These are phyloP conservation scores for Porphyrellus cyaneotinctus DNA, from an alignment of 768 basidiomycete genomes.

Conservation along the genomic window DNA sequence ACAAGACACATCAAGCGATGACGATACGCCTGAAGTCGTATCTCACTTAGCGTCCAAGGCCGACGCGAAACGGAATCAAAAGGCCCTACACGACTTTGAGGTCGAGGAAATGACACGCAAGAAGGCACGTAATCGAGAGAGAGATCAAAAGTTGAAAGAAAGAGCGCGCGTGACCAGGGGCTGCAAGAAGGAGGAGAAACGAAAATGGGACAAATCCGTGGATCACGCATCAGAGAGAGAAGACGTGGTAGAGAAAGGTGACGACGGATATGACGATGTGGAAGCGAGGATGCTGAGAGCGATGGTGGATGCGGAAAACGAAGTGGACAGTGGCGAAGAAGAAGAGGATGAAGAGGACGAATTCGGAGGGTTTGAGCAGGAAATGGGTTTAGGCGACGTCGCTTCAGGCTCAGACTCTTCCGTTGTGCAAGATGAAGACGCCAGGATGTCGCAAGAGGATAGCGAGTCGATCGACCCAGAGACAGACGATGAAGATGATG, in stretches of 20 bases:
- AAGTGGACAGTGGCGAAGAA: conserved; percentile 15
- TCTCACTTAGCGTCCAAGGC: conserved; percentile 46
- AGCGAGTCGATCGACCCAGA: conserved; percentile 9
- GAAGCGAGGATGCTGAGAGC: conserved; percentile 27
- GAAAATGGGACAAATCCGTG: conserved; percentile 12
- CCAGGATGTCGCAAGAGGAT: conserved; percentile 14
- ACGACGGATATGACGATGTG: conserved; percentile 21
- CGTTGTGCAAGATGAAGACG: conserved; percentile 14
- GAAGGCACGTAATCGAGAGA: conserved; percentile 44
- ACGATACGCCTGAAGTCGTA: conserved; percentile 49
- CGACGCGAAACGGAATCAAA: conserved; percentile 34
- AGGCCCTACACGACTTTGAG: conserved; percentile 36
- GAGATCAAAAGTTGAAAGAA: conserved; percentile 49
- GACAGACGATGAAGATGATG: conserved; percentile 20
- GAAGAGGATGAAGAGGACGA: background rate
- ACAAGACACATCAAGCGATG: conserved; percentile 30
- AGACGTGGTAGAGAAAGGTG: conserved; percentile 25
- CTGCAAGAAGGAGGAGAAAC: conserved; percentile 7
- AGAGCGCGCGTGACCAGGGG: conserved; percentile 32
- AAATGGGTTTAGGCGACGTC: conserved; percentile 1
- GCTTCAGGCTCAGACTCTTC: conserved; percentile 13
- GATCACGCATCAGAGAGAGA: conserved; percentile 9
- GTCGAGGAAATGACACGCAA: conserved; percentile 37
- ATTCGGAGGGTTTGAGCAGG: too few species aligned
- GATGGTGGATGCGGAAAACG: conserved; percentile 28